phyloP scores from a whole-genome alignment of 1,284 basidiomycete genomes.

The Fomitopsis betulina region DNA sequence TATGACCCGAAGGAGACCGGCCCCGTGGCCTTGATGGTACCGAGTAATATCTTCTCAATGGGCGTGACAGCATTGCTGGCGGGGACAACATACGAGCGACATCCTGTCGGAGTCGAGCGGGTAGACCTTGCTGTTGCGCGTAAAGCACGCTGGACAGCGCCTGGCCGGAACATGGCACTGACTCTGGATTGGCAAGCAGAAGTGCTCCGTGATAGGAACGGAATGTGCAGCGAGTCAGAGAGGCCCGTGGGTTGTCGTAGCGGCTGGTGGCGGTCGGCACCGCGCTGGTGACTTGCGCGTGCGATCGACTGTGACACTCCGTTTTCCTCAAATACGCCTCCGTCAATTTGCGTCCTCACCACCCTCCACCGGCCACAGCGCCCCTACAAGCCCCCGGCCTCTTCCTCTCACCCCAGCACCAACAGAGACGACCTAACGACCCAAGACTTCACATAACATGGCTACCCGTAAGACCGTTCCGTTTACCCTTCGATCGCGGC shows the following conservation, averaged over 20 bases:
- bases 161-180: not conserved
- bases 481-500: not conserved
- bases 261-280: not conserved
- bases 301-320: not conserved
- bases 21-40: slow-evolving; percentile 76
- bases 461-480: slow-evolving; percentile 53
- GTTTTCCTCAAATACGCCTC: not conserved
- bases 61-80: slow-evolving; percentile 7
- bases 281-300: not conserved
- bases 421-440: not conserved
- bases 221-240: not conserved
- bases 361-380: not conserved
- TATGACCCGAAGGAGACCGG: slow-evolving; percentile 84
- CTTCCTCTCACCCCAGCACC: not conserved
- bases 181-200: not conserved
- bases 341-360: not conserved
- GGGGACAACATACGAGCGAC: slow-evolving; percentile 6
- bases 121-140: not conserved
- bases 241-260: not conserved
- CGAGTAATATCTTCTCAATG: slow-evolving; percentile 61
- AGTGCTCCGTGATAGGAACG: no score
- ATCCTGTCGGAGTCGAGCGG: not conserved
- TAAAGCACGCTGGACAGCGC: not conserved
- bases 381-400: not conserved
- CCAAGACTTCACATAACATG: slow-evolving; percentile 34